A percentile compares a stretch with the other conserved stretches of the same genome.
phyloP scores from a whole-genome alignment of 2,329 filamentous ascomycete species.

The Gliomastix tumulicola region DNA sequence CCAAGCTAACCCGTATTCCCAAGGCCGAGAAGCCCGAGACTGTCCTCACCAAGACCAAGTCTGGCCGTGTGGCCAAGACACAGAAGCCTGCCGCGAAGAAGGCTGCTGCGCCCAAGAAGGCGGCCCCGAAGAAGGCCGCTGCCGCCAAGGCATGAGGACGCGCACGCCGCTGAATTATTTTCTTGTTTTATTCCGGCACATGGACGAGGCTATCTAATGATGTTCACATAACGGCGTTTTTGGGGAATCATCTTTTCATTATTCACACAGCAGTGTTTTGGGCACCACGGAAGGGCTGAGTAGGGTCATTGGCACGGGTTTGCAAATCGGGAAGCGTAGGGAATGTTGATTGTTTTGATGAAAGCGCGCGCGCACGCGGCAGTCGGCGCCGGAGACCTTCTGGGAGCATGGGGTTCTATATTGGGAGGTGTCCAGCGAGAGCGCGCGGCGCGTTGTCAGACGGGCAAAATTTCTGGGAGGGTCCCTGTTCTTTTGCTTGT shows the following conservation, averaged over 20 bases:
- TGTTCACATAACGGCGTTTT: too few relatives aligned
- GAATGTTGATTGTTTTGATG: neutral
- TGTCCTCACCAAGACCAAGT: conserved; percentile 75
- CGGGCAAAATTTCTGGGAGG: too few relatives aligned
- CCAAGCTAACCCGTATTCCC: conserved; percentile 1
- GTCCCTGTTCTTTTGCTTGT: conserved; percentile 4
- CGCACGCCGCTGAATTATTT: too few relatives aligned
- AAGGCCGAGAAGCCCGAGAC: conserved; percentile 56
- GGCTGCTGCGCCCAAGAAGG: conserved; percentile 42
- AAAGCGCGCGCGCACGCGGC: neutral
- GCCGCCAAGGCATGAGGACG: conserved; percentile 4
- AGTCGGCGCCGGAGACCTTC: too few relatives aligned
- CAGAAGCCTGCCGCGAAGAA: conserved; percentile 35
- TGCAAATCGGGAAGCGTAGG: conserved; percentile 1
- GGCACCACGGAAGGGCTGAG: too few relatives aligned
- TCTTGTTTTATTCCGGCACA: too few relatives aligned
- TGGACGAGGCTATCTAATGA: conserved; percentile 5
- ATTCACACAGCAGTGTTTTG: too few relatives aligned
- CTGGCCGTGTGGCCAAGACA: conserved; percentile 74
- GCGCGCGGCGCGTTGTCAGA: too few relatives aligned
- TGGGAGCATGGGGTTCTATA: too few relatives aligned
- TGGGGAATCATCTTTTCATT: too few relatives aligned
- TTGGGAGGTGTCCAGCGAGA: too few relatives aligned
- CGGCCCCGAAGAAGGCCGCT: conserved; percentile 24
- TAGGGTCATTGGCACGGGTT: too few relatives aligned